Evolutionary conservation across 2,329 filamentous ascomycete genomes (phyloP).

Genomic region (Botrytis deweyae): DNA sequence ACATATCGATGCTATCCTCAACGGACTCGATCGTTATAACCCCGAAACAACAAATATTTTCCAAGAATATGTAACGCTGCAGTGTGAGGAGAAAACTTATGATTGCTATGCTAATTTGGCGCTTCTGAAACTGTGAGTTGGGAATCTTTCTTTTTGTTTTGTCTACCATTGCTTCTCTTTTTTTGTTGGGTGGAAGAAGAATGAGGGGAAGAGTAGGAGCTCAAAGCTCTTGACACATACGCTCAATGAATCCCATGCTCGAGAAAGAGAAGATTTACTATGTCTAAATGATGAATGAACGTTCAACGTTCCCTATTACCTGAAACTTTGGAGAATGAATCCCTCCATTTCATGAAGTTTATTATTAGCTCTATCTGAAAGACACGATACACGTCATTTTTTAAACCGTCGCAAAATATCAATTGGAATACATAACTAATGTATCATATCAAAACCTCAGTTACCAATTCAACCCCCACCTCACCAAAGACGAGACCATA

Average conservation of each 20-base stretch:
- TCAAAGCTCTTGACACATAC: neutral
- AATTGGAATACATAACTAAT: slow-evolving; percentile 9
- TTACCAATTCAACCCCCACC: slow-evolving; percentile 99
- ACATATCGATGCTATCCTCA: slow-evolving; percentile 89
- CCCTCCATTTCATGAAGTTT: slow-evolving; percentile 64
- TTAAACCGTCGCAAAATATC: slow-evolving; percentile 18
- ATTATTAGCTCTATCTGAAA: slow-evolving; percentile 77
- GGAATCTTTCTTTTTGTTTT: slow-evolving; percentile 24
- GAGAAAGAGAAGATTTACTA: slow-evolving; percentile 24
- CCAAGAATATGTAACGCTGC: slow-evolving; percentile 89
- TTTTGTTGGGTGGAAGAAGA: neutral
- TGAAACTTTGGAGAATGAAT: slow-evolving; percentile 64
- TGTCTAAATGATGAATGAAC: slow-evolving; percentile 67
- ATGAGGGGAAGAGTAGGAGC: neutral
- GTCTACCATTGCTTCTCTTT: neutral
- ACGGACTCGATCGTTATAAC: slow-evolving; percentile 97
- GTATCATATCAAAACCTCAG: slow-evolving; percentile 49
- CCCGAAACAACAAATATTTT: slow-evolving; percentile 92
- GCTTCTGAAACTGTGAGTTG: slow-evolving; percentile 92
- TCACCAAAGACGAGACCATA: slow-evolving; percentile 92
- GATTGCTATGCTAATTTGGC: slow-evolving; percentile 97
- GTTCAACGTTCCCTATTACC: slow-evolving; percentile 98
- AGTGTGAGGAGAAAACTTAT: slow-evolving; percentile 92
- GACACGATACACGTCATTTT: slow-evolving; percentile 23
- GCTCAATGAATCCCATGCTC: neutral